Conservation (phyloP, 2,329 filamentous ascomycete species). For the Fusarium miscanthi region DNA sequence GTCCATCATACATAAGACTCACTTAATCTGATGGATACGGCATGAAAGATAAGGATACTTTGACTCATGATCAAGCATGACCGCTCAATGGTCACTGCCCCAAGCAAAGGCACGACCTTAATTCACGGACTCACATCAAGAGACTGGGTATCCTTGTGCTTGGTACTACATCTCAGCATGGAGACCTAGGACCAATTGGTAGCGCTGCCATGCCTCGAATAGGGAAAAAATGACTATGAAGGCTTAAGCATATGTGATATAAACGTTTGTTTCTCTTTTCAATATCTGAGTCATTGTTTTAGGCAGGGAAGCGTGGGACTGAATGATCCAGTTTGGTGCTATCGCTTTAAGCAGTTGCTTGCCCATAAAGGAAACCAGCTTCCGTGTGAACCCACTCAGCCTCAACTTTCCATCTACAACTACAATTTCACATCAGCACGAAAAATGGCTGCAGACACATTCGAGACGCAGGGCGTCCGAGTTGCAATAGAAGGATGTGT, state of each 20-base stretch:
- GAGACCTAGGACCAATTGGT: neutral
- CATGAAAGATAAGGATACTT: conserved; percentile 2
- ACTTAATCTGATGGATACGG: neutral
- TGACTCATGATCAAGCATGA: neutral
- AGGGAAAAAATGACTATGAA: neutral
- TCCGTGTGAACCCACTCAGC: conserved; percentile 24
- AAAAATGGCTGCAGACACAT: conserved; percentile 48
- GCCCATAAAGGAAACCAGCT: conserved; percentile 15
- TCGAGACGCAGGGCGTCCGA: conserved; percentile 66
- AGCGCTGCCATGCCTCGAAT: neutral
- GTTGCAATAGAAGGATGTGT: conserved; percentile 91
- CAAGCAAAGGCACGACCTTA: conserved; percentile 1
- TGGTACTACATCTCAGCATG: neutral
- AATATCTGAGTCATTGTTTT: conserved; percentile 1
- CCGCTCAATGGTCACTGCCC: neutral
- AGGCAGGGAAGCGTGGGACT: neutral
- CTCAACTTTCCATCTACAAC: conserved; percentile 32
- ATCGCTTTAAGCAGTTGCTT: neutral
- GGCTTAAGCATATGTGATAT: neutral
- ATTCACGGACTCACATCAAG: neutral
- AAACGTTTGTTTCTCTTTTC: neutral
- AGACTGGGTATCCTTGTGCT: neutral
- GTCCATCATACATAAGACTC: neutral
- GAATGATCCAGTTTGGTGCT: neutral
- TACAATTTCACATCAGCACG: neutral